Evolutionary conservation across 306 rosid species (phyloP), one percentile per base, ranked within the genome.

Genomic region (Parietaria judaica): DNA sequence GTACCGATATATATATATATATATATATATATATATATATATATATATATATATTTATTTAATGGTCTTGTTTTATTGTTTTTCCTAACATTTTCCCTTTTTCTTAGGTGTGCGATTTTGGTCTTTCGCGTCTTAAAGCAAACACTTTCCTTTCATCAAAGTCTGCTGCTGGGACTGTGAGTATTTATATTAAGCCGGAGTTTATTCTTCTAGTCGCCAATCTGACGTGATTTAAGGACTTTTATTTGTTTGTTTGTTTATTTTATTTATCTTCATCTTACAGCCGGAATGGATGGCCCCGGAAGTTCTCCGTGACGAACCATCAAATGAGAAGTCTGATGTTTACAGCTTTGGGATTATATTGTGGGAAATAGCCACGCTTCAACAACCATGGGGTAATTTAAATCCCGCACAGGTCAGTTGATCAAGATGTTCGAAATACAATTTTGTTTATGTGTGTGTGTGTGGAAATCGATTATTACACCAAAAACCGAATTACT

Each of bases 281-380:
- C 56, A 80, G 85, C 79, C 99, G 47, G 99, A 88, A 74, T 94
- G 99, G 97, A 86, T 94, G 99, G 99, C 99, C 60, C 99, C 97
- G n/a, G 99, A 94, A 81, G 99, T 94, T 75, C 95, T 94, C 63
- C 94, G 99, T 43, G 95, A 94, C 51, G 99, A 88, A 70, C 99
- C 87, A 9, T 88, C 99, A 72, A 86, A 94, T 78, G 99, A 94
- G 77, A 94, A 88, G 72, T 88, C 95, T 35, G 99, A 94, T 76
- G 76, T 94, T 70, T 94, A 94, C 80, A 94, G 99, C 76, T 94
- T 86, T 72, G 99, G 97, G 61, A 80, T 94, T 61, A 94, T 94
- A 70, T 76, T 94, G 79, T 94, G 99, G 99, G 99, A 94, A 79
- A 68, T 88, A 56, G 83, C 89, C 54, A 83, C 99, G 11, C 54